A percentile compares a stretch with the other conserved stretches of the same genome.
These are phyloP conservation scores for Agrostemma githago DNA, from an alignment of 148 eudicot species.

Conservation along the genomic window DNA sequence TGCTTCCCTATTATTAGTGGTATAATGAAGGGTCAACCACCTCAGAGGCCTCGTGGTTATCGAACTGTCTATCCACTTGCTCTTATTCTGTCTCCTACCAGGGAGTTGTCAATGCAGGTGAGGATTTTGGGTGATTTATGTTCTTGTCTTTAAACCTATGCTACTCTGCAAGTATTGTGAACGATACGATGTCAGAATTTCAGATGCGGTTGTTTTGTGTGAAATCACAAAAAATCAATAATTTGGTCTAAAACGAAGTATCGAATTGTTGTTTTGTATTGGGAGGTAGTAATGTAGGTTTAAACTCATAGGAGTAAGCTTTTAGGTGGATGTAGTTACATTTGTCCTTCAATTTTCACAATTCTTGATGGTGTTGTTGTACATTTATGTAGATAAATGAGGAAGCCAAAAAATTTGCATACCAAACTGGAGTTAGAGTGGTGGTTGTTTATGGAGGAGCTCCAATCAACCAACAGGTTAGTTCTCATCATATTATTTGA, in stretches of 20 bases:
- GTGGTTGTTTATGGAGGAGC: slow-evolving; percentile 95
- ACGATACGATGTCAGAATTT: too few species aligned
- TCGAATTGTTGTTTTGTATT: too few species aligned
- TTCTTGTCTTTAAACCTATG: neutral
- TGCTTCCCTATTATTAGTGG: slow-evolving; percentile 83
- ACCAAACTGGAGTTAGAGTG: slow-evolving; percentile 80
- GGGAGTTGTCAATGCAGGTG: slow-evolving; percentile 86
- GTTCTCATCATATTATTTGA: neutral
- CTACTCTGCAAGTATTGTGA: too few species aligned
- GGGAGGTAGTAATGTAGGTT: neutral
- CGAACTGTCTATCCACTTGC: slow-evolving; percentile 71
- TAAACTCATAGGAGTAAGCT: neutral
- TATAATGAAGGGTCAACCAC: slow-evolving; percentile 48
- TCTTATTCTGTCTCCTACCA: slow-evolving; percentile 77
- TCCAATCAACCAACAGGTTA: slow-evolving; percentile 78
- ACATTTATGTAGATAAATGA: slow-evolving; percentile 53
- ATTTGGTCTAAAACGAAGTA: too few species aligned
- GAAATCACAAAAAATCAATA: too few species aligned
- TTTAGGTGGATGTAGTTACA: neutral
- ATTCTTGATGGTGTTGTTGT: neutral
- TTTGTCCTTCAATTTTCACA: neutral
- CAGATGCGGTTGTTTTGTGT: too few species aligned
- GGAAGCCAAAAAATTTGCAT: slow-evolving; percentile 74
- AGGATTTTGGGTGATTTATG: neutral
- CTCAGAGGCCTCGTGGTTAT: slow-evolving; percentile 46